Evolutionary conservation across 2,329 filamentous ascomycete species (phyloP), one percentile per base, ranked within the genome.

Genomic region (Triangularia setosa): DNA sequence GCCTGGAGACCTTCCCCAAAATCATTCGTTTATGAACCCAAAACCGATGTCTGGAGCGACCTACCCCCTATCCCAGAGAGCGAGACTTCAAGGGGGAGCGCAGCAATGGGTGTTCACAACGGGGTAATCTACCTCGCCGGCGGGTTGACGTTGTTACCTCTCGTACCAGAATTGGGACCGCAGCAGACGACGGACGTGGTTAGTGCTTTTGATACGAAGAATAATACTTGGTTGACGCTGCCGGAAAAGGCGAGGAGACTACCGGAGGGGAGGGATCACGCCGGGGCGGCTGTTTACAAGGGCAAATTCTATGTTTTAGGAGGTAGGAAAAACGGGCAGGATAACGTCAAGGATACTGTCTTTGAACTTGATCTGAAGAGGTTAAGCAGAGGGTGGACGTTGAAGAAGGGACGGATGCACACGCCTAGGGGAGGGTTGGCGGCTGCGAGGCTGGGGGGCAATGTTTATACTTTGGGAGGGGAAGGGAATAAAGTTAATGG

Each of bases 221-320:
- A 27, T 1, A 52, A 58, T 0, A 62, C 44, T 3, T 79, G 77
- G 74, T 23, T 72, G 1, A 59, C 58, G 0, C 64, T 78, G 0
- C 75, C 76, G 0, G 9, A 58, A 1, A 55, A 62, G 5, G 73
- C 72, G 7, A 60, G 59, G 11, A 59, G 63, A 4, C 59, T 80
- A 0, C 78, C 78, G 0, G 75, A 72, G 21, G 70, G 69, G 0
- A 68, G 77, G 3, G 75, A 80, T 30, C 78, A 80, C 44, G 76
- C 72, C 4, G 65, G 58, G 12, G 68, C 61, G 1, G 68, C 65
- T 1, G 67, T 80, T 0, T 68, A 77, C 11, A 72, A 70, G 0
- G 64, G 67, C 1, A 73, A 62, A 3, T 72, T 80, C 16, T 79
- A 77, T 62, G 72, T 80, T 0, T 48, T 78, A 0, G 77, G 77